Evolutionary conservation across 768 basidiomycete species (phyloP), one percentile per base, ranked within the genome.

Genomic region (Agaricus sinodeliciosus): DNA sequence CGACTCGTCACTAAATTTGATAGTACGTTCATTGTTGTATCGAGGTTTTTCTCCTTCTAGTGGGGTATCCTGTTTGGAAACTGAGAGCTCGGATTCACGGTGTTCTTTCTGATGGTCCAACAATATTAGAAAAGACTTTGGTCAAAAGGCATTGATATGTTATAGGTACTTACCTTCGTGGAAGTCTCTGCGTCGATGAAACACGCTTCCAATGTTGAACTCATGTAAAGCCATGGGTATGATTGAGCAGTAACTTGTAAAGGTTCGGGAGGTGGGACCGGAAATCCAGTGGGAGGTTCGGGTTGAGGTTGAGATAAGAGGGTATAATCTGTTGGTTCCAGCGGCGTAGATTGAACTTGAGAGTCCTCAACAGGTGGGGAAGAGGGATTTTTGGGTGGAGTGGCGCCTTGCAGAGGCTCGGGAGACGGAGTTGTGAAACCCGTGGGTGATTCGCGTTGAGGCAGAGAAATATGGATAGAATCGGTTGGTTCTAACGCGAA

Each of bases 171-270:
- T 56, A 66, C 73, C 50, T 63, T 65, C 4, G 73, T 73, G 15
- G 65, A 51, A 43, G 65, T 57, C 60, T 76, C 69, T 11, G 76
- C 67, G 13, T 63, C 55, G 16, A 72, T 56, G 59, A 81, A 76
- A 51, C 73, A 76, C 2, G 75, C 75, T 13, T 81, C 77, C 28
- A 84, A 65, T 1, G 76, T 77, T 9, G 78, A 75, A 4, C 72
- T 71, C 81, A 85, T 84, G 57, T 77, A 78, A 26, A 75, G 53
- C 82, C 82, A 84, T 55, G 82, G 75, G 55, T 80, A 79, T 15
- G 72, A 63, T 52, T 81, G 78, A 11, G 80, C 77, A 1, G 76
- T 77, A 4, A 76, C 60, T 57, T 79, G 74, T 11, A 79, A 61
- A 12, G 73, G 57, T 51, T 77, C 74, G 19, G 68, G 60, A 4